Percentiles rank a stretch among this genome's conserved stretches.
These are phyloP conservation scores for Pythium grandisporangium DNA, from an alignment of 352 stramenopile genomes.

Conservation along the genomic window DNA sequence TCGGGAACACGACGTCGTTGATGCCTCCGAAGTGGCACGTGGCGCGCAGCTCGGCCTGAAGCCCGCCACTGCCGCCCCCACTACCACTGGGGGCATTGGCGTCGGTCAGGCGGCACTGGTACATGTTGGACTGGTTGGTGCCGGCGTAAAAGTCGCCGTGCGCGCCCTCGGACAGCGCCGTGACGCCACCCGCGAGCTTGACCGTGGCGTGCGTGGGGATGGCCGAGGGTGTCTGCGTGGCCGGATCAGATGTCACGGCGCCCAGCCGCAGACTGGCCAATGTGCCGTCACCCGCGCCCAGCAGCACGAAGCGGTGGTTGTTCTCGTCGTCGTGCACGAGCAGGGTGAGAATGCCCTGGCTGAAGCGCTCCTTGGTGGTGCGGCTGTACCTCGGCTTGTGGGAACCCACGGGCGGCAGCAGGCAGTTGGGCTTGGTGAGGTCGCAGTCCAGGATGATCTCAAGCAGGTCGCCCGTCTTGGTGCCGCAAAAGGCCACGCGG, in stretches of 20 bases:
- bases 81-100: too few relatives aligned
- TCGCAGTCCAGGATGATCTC: constrained; percentile 93
- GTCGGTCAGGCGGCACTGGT: constrained; percentile 69
- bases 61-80: too few relatives aligned
- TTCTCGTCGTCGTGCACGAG: constrained; percentile 89
- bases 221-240: constrained; percentile 50
- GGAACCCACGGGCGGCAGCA: constrained; percentile 64
- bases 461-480: constrained; percentile 93
- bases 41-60: constrained; percentile 62
- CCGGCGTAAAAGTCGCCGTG: constrained; percentile 86
- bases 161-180: constrained; percentile 80
- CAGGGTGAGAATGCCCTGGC: constrained; percentile 83
- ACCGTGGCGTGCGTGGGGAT: constrained; percentile 62
- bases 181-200: constrained; percentile 88
- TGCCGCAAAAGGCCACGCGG: constrained; percentile 90
- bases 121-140: constrained; percentile 93
- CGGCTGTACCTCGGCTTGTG: constrained; percentile 85
- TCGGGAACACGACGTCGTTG: constrained; percentile 93
- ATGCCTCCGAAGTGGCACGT: constrained; percentile 90
- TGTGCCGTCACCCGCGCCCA: constrained; percentile 89
- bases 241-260: constrained; percentile 32
- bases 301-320: constrained; percentile 72
- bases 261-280: constrained; percentile 84
- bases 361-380: constrained; percentile 90
- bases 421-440: constrained; percentile 85